phyloP scores from a whole-genome alignment of 176 grass and related monocot species.

The Thalia dealbata region DNA sequence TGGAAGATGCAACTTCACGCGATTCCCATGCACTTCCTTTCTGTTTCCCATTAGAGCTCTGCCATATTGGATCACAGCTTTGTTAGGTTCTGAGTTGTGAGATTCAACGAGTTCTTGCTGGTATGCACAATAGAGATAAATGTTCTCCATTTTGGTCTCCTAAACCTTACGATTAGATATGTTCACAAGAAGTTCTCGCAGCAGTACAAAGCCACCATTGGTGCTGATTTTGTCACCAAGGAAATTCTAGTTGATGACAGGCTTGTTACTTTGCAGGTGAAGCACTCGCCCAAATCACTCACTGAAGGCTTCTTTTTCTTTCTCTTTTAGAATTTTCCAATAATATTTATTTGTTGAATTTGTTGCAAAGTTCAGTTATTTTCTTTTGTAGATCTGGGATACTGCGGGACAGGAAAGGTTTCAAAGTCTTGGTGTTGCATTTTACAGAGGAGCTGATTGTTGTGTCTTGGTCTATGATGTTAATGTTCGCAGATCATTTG shows the following conservation, averaged over 20 bases:
- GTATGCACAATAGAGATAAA: no score
- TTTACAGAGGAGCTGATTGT: slow-evolving; percentile 92
- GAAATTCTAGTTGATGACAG: slow-evolving; percentile 80
- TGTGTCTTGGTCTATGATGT: slow-evolving; percentile 94
- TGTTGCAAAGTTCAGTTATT: not conserved
- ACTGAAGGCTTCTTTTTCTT: not conserved
- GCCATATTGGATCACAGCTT: not conserved
- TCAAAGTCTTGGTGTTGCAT: slow-evolving; percentile 92
- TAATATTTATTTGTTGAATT: not conserved
- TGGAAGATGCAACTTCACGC: not conserved
- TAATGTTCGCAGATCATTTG: slow-evolving; percentile 65
- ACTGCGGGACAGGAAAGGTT: slow-evolving; percentile 98
- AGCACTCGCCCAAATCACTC: slow-evolving; percentile 9
- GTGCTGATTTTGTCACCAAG: slow-evolving; percentile 96
- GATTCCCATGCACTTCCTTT: not conserved
- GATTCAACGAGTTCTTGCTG: not conserved
- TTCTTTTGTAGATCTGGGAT: slow-evolving; percentile 72
- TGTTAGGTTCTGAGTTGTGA: not conserved
- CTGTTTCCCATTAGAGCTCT: not conserved
- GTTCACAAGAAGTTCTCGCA: slow-evolving; percentile 95
- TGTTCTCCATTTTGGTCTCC: slow-evolving; percentile 15
- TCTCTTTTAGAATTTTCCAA: not conserved
- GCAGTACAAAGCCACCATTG: slow-evolving; percentile 95
- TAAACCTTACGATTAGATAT: slow-evolving; percentile 49
- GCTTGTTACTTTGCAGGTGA: slow-evolving; percentile 88